A percentile compares a stretch with the other conserved stretches of the same genome.
These are phyloP conservation scores for Talaromyces sp. DNA, from an alignment of 2,329 filamentous ascomycete species.

Conservation along the genomic window DNA sequence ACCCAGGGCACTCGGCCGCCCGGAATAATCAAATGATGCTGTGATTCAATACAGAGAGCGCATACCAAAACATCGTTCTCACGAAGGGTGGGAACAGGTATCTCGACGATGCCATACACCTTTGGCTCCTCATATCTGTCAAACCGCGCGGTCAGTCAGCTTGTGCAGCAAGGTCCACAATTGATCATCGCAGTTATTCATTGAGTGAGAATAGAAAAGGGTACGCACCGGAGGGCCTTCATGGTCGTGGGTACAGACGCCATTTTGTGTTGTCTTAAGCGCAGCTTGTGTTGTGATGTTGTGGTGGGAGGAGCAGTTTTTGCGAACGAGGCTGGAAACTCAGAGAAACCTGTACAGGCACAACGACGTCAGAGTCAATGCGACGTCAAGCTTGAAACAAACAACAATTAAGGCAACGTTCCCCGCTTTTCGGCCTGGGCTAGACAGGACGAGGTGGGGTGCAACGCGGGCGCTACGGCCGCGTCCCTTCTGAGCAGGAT, in stretches of 20 bases:
- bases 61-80: constrained; percentile 53
- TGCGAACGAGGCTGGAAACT: not conserved
- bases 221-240: constrained; percentile 56
- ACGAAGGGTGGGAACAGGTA: constrained; percentile 56
- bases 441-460: not conserved
- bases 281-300: not conserved
- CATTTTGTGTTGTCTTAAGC: constrained; percentile 1
- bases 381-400: not conserved
- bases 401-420: not conserved
- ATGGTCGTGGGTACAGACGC: constrained; percentile 47
- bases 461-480: not conserved
- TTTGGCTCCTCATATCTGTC: constrained; percentile 56
- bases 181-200: not conserved
- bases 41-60: not conserved
- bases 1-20: not conserved
- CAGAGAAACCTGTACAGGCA: not conserved
- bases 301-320: not conserved
- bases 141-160: not conserved
- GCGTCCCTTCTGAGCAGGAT: not conserved
- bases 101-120: constrained; percentile 55
- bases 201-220: not conserved
- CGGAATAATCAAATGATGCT: not conserved
- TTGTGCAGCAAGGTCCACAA: not conserved
- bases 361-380: not conserved
- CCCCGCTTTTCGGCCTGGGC: not conserved